Conservation (phyloP, 352 stramenopile species). For the Phytophthora cryptogea region DNA sequence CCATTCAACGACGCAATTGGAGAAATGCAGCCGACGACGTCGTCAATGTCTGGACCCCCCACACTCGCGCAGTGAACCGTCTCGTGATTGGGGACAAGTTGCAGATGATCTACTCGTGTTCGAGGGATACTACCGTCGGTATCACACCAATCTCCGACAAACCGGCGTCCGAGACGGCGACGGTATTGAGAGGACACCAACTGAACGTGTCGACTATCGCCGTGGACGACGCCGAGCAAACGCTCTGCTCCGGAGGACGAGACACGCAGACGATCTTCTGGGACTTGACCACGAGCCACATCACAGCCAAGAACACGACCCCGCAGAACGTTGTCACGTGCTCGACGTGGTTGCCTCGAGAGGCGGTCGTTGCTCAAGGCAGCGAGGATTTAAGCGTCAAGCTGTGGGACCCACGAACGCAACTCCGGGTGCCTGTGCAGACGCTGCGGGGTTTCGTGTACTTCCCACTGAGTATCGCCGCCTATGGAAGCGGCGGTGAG, state of each 20-base stretch:
- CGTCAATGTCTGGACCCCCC: conserved; percentile 49
- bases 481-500: conserved; percentile 9
- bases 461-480: conserved; percentile 72
- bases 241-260: conserved; percentile 77
- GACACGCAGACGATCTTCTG: conserved; percentile 85
- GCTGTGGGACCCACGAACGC: conserved; percentile 71
- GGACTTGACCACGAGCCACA: conserved; percentile 58
- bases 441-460: conserved; percentile 77
- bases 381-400: conserved; percentile 85
- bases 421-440: conserved; percentile 53
- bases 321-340: conserved; percentile 88
- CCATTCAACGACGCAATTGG: conserved; percentile 56
- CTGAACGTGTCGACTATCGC: conserved; percentile 77
- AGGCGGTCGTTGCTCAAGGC: conserved; percentile 69
- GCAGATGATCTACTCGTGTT: conserved; percentile 73
- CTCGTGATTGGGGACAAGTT: conserved; percentile 48
- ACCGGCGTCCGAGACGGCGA: conserved; percentile 24
- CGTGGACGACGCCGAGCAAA: conserved; percentile 52
- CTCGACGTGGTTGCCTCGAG: conserved; percentile 72
- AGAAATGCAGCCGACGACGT: conserved; percentile 6
- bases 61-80: conserved; percentile 65
- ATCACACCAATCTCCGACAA: conserved; percentile 40
- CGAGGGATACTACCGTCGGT: conserved; percentile 71
- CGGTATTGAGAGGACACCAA: conserved; percentile 49
- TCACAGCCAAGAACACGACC: conserved; percentile 65